phyloP scores from a whole-genome alignment of 257 asterid species.

The Solanum habrochaites region DNA sequence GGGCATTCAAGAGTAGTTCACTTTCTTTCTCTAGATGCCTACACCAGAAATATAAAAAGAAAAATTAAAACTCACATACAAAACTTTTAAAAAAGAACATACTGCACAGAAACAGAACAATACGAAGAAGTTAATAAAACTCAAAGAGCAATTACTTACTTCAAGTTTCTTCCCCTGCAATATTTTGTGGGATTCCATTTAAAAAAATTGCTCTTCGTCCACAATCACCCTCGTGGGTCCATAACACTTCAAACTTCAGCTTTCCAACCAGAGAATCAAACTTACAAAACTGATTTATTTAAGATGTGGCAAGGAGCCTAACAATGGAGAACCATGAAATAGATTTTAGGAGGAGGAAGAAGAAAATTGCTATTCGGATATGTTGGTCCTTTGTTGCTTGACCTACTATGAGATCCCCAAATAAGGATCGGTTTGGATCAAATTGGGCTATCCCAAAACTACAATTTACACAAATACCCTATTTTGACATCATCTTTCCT shows the following conservation, averaged over 20 bases:
- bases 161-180: not conserved
- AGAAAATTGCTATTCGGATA: not conserved
- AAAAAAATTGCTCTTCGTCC: not conserved
- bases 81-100: not conserved
- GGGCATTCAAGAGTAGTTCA: conserved; percentile 53
- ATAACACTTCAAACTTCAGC: not conserved
- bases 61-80: not conserved
- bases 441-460: not conserved
- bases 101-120: not conserved
- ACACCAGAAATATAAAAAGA: not conserved
- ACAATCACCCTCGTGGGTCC: not conserved
- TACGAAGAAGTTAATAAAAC: not conserved
- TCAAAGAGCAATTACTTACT: not conserved
- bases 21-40: conserved; percentile 83
- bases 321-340: not conserved
- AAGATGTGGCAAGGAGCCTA: not conserved
- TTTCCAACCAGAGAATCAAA: not conserved
- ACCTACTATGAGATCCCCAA: not conserved
- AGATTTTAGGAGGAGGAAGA: not conserved
- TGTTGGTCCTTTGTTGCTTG: not conserved
- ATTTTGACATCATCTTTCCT: not conserved
- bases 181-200: conserved; percentile 4
- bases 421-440: not conserved
- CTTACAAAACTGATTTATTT: not conserved
- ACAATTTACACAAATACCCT: not conserved